Percentiles rank a stretch among this genome's conserved stretches.
Evolutionary conservation across 257 asterid genomes (phyloP).

Genomic region (Gynochthodes officinalis): DNA sequence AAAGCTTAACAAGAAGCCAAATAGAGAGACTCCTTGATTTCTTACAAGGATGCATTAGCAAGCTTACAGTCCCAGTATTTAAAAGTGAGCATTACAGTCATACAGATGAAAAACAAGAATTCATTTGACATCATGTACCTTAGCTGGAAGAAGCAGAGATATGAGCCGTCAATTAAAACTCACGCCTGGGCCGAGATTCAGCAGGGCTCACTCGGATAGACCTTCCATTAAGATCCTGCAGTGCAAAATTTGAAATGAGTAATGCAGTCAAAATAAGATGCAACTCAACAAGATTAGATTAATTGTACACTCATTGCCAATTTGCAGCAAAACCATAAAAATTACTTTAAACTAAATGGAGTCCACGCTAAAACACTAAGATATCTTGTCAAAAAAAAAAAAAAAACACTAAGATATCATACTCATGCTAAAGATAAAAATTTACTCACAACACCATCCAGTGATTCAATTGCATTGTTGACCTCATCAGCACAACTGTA

Average conservation of each 20-base stretch:
- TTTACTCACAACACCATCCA: slow-evolving; percentile 72
- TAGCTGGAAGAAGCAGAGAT: background rate
- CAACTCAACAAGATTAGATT: background rate
- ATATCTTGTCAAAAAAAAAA: no score
- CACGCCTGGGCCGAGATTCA: slow-evolving; percentile 58
- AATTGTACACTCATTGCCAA: background rate
- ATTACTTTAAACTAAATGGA: background rate
- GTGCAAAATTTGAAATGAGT: slow-evolving; percentile 12
- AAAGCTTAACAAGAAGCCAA: background rate
- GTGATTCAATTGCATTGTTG: slow-evolving; percentile 49
- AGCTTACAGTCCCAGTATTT: background rate
- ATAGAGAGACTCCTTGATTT: background rate
- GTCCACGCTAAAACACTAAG: background rate
- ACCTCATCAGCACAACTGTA: slow-evolving; percentile 62
- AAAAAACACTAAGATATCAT: no score
- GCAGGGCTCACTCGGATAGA: slow-evolving; percentile 71
- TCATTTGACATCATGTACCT: slow-evolving; percentile 8
- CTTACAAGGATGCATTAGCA: background rate
- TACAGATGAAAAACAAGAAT: background rate
- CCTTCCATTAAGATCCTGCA: slow-evolving; percentile 75
- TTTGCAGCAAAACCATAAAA: background rate
- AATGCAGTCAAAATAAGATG: background rate
- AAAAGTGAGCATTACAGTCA: background rate
- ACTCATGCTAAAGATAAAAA: background rate
- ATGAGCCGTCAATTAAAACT: slow-evolving; percentile 22